Evolutionary conservation across 768 basidiomycete species (phyloP).

Genomic region (Trametes cinnabarina): DNA sequence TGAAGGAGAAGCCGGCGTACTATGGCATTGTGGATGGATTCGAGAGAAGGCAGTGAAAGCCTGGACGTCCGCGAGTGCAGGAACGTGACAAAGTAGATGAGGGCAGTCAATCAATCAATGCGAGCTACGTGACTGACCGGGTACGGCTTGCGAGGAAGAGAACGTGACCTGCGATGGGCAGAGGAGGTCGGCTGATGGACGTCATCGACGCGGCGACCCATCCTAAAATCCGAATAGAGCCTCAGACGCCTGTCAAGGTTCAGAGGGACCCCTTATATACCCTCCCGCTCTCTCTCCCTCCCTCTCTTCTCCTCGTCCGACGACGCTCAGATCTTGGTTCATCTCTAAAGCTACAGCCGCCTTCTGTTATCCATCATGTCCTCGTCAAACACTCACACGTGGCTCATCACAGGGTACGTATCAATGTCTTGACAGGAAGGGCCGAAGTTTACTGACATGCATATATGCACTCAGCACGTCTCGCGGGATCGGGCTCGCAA

Average conservation of each 20-base stretch:
- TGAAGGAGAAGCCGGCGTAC: conserved; percentile 4
- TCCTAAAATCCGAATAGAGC: too few relatives aligned
- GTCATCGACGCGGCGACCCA: too few relatives aligned
- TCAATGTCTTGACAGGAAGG: neutral
- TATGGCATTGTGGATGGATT: conserved; percentile 5
- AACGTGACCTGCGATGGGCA: too few relatives aligned
- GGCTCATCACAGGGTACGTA: conserved; percentile 27
- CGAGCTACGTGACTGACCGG: neutral
- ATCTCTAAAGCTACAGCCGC: too few relatives aligned
- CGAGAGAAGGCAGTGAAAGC: neutral
- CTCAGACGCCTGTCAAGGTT: too few relatives aligned
- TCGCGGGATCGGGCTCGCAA: conserved; percentile 31
- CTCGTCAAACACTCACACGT: conserved; percentile 15
- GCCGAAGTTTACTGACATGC: neutral
- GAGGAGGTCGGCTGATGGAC: too few relatives aligned
- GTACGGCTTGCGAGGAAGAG: too few relatives aligned
- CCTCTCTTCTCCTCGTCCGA: neutral
- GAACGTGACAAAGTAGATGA: too few relatives aligned
- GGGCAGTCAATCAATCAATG: neutral
- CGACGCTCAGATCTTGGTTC: too few relatives aligned
- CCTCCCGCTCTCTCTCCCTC: too few relatives aligned
- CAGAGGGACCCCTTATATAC: too few relatives aligned
- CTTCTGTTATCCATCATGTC: conserved; percentile 14
- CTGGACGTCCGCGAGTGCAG: neutral
- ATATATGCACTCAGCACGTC: neutral